Conservation (phyloP, 257 asterid genomes). For the Fraxinus excelsior region DNA sequence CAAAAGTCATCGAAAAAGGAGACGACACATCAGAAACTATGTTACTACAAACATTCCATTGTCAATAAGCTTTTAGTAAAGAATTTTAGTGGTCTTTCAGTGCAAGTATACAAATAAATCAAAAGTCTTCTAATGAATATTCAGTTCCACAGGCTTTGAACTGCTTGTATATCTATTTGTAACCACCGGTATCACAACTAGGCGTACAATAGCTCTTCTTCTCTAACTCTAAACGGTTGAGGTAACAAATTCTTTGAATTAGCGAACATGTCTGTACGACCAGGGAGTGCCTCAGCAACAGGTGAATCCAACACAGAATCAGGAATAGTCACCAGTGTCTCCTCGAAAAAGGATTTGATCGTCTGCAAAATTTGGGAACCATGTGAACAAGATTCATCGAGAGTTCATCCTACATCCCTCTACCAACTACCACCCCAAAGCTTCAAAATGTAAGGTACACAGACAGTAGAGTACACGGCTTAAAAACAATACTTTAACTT, state of each 20-base stretch:
- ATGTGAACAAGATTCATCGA: not conserved
- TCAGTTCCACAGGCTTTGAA: not conserved
- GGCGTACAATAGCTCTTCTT: conserved; percentile 73
- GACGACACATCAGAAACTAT: not conserved
- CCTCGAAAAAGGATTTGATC: conserved; percentile 65
- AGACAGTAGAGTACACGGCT: no score
- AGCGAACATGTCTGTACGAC: conserved; percentile 47
- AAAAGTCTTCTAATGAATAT: not conserved
- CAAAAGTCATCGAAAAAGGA: not conserved
- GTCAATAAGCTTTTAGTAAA: not conserved
- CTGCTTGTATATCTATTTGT: not conserved
- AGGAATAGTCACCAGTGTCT: conserved; percentile 66
- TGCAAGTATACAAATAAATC: conserved; percentile 1
- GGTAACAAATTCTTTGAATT: conserved; percentile 66
- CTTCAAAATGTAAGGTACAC: not conserved
- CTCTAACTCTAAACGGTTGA: conserved; percentile 51
- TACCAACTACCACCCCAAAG: not conserved
- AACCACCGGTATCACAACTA: conserved; percentile 32
- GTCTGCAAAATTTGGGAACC: conserved; percentile 49
- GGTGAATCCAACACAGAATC: conserved; percentile 80
- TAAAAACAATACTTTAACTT: no score
- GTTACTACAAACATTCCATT: not conserved
- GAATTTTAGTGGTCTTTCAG: not conserved
- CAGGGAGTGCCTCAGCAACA: conserved; percentile 40
- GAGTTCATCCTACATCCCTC: not conserved